Base-by-base conservation (phyloP, 805 yeast genomes). In the Lachancea fermentati region DNA sequence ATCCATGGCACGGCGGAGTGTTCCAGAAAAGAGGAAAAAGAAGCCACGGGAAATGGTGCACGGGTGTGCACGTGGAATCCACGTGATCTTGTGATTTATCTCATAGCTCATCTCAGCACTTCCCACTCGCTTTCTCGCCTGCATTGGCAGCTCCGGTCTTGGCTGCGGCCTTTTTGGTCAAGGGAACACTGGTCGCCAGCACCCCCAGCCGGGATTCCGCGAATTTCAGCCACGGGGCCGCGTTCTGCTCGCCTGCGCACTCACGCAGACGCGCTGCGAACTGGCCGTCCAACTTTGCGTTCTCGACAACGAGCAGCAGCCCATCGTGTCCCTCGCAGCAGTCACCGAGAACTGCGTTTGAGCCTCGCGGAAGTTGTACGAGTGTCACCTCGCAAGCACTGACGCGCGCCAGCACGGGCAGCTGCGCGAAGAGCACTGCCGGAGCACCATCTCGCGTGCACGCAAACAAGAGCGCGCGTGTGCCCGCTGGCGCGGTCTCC, bases 371-470 rank as follows among this genome's bases (percentile, higher is more conserved):
- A 18, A 83, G 62, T 45, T 78, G 82, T 2, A 82, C 68, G 32
- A 82, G 60, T 44, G 76, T 79, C 3, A 78, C 78, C 13, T 48
- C 41, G 13, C 40, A 19, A 1, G 31, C 32, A n/a, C 67, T 44
- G 18, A 76, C 64, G 39, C 61, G 71, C 18, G 76, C 58, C 28
- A 83, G 57, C 2, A 73, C 61, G 0, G 91, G 91, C 31, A 82
- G 67, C 36, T 75, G 81, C 44, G 73, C 71, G 4, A 74, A 62
- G 30, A 82, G 50, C 1, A 82, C 60, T 1, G 61, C 47, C 1
- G 85, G 78, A 9, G 60, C 56, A 3, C 73, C 67, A 43, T 79
- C 85, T n/a, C 64, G 58, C 47, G 73, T 78, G 47, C 85, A 76
- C 13, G 79, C 83, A 59, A 81, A 78, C 4, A 82, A 41, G n/a